Base-by-base conservation (phyloP, 2,329 filamentous ascomycete genomes). In the Magnaporthiopsis incrustans region DNA sequence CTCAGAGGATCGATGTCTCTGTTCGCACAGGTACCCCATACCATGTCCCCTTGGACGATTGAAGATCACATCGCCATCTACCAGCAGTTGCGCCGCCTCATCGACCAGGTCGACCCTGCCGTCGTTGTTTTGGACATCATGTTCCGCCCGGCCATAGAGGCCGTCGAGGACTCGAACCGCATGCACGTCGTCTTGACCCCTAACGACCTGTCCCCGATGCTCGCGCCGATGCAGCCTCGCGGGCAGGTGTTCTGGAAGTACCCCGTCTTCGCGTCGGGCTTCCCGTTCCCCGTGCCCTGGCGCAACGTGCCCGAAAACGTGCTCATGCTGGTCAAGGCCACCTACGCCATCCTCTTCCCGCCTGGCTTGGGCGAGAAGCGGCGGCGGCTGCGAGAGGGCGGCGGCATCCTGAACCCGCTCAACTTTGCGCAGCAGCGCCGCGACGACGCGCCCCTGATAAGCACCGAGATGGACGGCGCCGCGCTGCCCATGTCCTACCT, bases 1-100 rank as follows among this genome's bases (percentile, higher is more conserved):
- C 70, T 73, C 12, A 70, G 73, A 58, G 72, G 73, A 38, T 73
- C 72, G 4, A 73, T 72, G 61, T 69, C 73, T 7, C 15, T 60
- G 61, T 74, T 73, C 58, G 68, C 73, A 58, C 30, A 64, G 25
- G 33, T 35, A 30, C 25, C 27, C 4, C 59, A 35, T 10, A 27
- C 65, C 12, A 22, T 62, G 35, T 22, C 44, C 1, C 65, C 65
- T 3, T 66, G 61, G 61, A 15, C 57, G n/a, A 30, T 26, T 3
- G 57, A 63, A 11, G 64, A 65, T 3, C 65, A 66, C 59, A 44
- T 61, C 11, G 61, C 44, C 12, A 56, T 65, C 15, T 63, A 59
- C 30, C 26, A 11, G 33, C n/a, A 59, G 22, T 35, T 65, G n/a
- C 32, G 53, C 2, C 26, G 57, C 8, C 6, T 69, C 14, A 67